phyloP scores from a whole-genome alignment of 2,329 filamentous ascomycete genomes.

The Aspergillus brunneoviolaceus region DNA sequence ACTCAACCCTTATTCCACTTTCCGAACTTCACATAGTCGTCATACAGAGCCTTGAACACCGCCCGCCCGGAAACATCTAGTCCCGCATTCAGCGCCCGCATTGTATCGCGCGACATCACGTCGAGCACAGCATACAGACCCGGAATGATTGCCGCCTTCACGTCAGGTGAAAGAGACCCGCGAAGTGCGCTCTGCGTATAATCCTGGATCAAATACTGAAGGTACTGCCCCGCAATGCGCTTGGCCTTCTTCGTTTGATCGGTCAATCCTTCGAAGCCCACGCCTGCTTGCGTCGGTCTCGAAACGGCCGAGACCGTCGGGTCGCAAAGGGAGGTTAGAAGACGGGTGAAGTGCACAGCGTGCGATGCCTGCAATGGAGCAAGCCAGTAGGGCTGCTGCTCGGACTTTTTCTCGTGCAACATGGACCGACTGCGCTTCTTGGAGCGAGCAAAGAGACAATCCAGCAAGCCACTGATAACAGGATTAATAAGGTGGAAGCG shows the following conservation, averaged over 20 bases:
- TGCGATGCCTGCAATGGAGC: constrained; percentile 43
- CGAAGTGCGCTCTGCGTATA: constrained; percentile 56
- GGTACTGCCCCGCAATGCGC: constrained; percentile 56
- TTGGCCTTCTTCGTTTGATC: constrained; percentile 61
- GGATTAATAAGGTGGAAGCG: constrained; percentile 60
- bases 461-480: constrained; percentile 55
- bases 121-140: constrained; percentile 55
- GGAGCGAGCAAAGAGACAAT: constrained; percentile 55
- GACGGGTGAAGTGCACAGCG: constrained; percentile 52
- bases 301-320: constrained; percentile 59
- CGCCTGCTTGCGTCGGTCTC: constrained; percentile 30
- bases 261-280: constrained; percentile 50
- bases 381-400: constrained; percentile 34
- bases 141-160: constrained; percentile 54
- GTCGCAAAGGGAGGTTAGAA: constrained; percentile 61
- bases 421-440: constrained; percentile 33
- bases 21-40: constrained; percentile 51
- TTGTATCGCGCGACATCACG: constrained; percentile 51
- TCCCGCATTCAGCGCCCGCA: constrained; percentile 52
- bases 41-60: constrained; percentile 54
- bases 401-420: constrained; percentile 24
- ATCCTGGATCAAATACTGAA: constrained; percentile 58
- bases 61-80: constrained; percentile 54
- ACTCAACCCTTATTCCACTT: constrained; percentile 48
- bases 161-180: constrained; percentile 49